Conservation (phyloP, 2,329 filamentous ascomycete genomes). For the Volutella citrinella region DNA sequence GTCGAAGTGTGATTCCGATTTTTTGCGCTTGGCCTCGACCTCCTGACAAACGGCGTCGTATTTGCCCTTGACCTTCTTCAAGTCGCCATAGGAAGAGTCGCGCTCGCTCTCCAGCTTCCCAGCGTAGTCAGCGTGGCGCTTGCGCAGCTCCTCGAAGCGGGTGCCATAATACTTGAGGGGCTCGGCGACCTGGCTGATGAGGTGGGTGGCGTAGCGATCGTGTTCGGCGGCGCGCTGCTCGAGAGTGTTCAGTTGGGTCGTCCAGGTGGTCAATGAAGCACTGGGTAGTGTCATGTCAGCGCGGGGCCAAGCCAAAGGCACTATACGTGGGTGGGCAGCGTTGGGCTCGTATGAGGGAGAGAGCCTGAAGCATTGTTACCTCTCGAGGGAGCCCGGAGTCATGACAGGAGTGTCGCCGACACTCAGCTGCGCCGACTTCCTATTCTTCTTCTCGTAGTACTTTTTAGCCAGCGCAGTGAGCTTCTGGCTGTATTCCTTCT, state of each 20-base stretch:
- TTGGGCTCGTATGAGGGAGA: conserved; percentile 1
- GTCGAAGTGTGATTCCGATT: conserved; percentile 90
- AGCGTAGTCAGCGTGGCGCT: conserved; percentile 85
- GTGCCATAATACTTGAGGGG: conserved; percentile 72
- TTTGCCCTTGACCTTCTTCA: conserved; percentile 88
- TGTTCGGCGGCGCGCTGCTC: conserved; percentile 87
- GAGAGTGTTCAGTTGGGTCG: conserved; percentile 85
- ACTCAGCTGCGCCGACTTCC: conserved; percentile 81
- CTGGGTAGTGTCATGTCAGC: conserved; percentile 41
- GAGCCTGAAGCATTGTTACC: conserved; percentile 40
- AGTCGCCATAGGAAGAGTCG: conserved; percentile 76
- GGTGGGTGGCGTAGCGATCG: conserved; percentile 75
- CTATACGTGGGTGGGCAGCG: no score
- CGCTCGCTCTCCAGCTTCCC: conserved; percentile 86
- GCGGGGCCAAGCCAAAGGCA: no score
- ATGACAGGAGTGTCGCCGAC: conserved; percentile 91
- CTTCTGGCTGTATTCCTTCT: conserved; percentile 94
- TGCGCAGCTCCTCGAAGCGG: conserved; percentile 88
- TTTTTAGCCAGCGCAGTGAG: conserved; percentile 87
- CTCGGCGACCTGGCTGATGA: conserved; percentile 79
- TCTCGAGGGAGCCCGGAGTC: conserved; percentile 93
- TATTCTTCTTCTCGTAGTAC: conserved; percentile 95
- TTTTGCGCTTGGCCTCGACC: conserved; percentile 91
- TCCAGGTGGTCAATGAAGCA: conserved; percentile 95
- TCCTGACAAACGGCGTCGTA: conserved; percentile 94